Percentiles rank a stretch among this genome's conserved stretches.
Conservation (phyloP, 139 green algal genomes). For the Eudorina sp. region DNA sequence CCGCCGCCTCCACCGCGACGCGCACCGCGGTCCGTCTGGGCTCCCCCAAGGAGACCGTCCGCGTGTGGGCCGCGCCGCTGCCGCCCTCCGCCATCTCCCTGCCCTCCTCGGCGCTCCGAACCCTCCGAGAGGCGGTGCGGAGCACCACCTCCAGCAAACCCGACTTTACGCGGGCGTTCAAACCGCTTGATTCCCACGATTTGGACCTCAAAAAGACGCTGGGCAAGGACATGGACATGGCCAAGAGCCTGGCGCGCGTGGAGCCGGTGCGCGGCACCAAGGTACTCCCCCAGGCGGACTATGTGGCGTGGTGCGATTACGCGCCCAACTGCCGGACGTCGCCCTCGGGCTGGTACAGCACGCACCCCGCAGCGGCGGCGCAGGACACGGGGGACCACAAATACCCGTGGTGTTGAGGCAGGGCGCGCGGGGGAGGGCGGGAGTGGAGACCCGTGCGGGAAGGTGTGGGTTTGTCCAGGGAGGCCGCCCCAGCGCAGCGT, state of each 20-base stretch:
- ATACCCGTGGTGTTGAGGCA: constrained; percentile 48
- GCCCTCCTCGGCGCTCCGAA: constrained; percentile 32
- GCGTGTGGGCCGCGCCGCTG: constrained; percentile 46
- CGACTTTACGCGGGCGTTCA: constrained; percentile 17
- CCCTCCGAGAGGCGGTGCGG: constrained; percentile 45
- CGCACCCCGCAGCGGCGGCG: constrained; percentile 42
- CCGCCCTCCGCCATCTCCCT: constrained; percentile 54
- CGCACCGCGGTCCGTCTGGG: constrained; percentile 22
- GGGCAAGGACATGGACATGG: constrained; percentile 51
- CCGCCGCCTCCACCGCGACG: neutral
- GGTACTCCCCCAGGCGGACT: constrained; percentile 37
- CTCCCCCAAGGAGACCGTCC: constrained; percentile 33
- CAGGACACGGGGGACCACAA: constrained; percentile 41
- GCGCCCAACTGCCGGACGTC: constrained; percentile 44
- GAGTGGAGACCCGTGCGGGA: too few relatives aligned
- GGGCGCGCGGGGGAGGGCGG: neutral
- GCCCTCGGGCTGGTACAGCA: constrained; percentile 43
- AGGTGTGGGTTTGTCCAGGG: too few relatives aligned
- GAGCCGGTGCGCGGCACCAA: constrained; percentile 57
- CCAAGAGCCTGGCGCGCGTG: constrained; percentile 17
- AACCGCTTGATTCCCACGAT: constrained; percentile 39
- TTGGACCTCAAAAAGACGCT: constrained; percentile 54
- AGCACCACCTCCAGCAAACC: constrained; percentile 50
- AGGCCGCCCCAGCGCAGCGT: too few relatives aligned
- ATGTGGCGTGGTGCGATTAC: constrained; percentile 47